phyloP scores from a whole-genome alignment of 2,329 filamentous ascomycete species.

The Fusarium hainanense region DNA sequence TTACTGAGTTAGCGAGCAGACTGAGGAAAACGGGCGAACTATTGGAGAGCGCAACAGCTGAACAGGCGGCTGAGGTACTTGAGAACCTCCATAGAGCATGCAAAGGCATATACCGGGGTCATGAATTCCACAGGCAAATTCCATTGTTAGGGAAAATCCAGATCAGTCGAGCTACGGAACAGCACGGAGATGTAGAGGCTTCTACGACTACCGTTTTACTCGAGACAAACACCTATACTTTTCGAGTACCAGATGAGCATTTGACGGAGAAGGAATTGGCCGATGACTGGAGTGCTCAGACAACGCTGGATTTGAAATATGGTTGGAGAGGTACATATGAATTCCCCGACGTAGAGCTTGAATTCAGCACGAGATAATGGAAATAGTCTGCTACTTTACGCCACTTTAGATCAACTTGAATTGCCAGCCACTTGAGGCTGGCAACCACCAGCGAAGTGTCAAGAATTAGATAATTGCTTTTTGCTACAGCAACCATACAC shows the following conservation, averaged over 20 bases:
- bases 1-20: background rate
- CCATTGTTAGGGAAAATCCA: conserved; percentile 30
- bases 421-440: background rate
- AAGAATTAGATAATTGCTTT: background rate
- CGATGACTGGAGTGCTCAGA: conserved; percentile 13
- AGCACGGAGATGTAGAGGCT: background rate
- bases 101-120: background rate
- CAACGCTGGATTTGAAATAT: conserved; percentile 1
- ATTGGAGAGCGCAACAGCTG: conserved; percentile 4
- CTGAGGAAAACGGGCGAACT: conserved; percentile 2
- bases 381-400: too few relatives aligned
- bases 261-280: conserved; percentile 9
- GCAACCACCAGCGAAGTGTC: background rate
- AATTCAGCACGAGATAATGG: too few relatives aligned
- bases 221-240: conserved; percentile 13
- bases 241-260: background rate
- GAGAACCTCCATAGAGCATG: conserved; percentile 15
- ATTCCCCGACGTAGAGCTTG: background rate
- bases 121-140: conserved; percentile 16
- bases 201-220: conserved; percentile 4
- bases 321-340: conserved; percentile 14
- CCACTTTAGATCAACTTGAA: too few relatives aligned
- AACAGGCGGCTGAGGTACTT: conserved; percentile 14
- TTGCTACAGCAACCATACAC: background rate
- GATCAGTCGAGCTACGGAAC: background rate